These are phyloP conservation scores for Plectosphaerella plurivora DNA, from an alignment of 2,329 filamentous ascomycete genomes.

Conservation along the genomic window DNA sequence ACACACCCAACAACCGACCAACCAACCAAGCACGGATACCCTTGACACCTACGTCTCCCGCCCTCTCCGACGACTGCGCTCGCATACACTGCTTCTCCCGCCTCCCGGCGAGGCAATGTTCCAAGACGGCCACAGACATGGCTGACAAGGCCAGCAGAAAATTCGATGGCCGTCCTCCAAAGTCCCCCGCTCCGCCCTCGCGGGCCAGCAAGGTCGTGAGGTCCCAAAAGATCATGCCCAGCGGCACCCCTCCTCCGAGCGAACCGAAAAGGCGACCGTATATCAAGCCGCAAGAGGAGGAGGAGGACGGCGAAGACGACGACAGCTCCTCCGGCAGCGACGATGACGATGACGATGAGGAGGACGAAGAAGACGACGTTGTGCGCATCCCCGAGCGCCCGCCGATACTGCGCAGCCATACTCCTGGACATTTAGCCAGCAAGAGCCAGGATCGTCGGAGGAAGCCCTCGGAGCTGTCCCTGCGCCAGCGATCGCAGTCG, in stretches of 20 bases:
- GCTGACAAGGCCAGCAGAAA: constrained; percentile 15
- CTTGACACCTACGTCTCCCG: background rate
- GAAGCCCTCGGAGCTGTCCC: constrained; percentile 46
- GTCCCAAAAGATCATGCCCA: constrained; percentile 47
- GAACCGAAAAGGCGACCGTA: constrained; percentile 5
- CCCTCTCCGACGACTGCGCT: background rate
- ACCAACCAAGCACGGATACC: background rate
- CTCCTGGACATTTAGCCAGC: constrained; percentile 55
- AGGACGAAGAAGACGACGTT: constrained; percentile 10
- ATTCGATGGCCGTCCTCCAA: constrained; percentile 8
- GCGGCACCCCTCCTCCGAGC: constrained; percentile 21
- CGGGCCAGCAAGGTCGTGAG: constrained; percentile 36
- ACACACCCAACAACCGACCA: background rate
- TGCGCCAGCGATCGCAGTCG: constrained; percentile 52
- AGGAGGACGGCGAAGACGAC: constrained; percentile 20
- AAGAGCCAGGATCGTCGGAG: constrained; percentile 50
- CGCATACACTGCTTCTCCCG: background rate
- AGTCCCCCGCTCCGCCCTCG: constrained; percentile 21
- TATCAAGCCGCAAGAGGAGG: background rate
- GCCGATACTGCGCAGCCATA: constrained; percentile 52
- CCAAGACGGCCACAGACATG: constrained; percentile 12
- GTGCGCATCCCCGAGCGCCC: constrained; percentile 23
- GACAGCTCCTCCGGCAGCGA: constrained; percentile 22
- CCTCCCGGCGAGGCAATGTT: constrained; percentile 6
- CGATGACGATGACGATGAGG: constrained; percentile 21